Evolutionary conservation across 768 basidiomycete genomes (phyloP).

Genomic region (Russula olivacea): DNA sequence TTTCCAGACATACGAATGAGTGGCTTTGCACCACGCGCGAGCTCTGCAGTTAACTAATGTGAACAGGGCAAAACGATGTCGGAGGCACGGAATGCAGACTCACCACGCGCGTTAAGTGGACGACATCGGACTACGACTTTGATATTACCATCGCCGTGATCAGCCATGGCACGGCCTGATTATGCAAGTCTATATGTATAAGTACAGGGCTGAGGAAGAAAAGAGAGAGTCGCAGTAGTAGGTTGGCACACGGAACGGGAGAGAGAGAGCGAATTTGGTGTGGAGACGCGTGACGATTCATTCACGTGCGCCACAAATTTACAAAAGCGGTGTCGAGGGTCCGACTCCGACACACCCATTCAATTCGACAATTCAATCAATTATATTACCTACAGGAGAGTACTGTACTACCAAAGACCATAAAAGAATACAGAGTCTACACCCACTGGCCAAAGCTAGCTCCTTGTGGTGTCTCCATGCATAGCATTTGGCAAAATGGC

Average conservation of each 20-base stretch:
- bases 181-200: conserved; percentile 7
- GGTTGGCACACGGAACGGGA: background rate
- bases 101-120: conserved; percentile 92
- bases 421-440: background rate
- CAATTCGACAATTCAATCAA: no score
- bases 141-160: conserved; percentile 81
- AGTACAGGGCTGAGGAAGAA: conserved; percentile 3
- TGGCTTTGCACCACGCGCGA: conserved; percentile 86
- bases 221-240: background rate
- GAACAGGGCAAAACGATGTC: background rate
- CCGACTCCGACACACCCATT: background rate
- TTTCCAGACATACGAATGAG: conserved; percentile 95
- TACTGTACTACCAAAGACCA: background rate
- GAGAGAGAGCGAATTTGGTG: conserved; percentile 10
- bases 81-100: conserved; percentile 30
- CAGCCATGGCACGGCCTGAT: conserved; percentile 48
- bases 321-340: background rate
- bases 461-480: background rate
- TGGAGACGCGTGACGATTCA: conserved; percentile 4
- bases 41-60: conserved; percentile 47
- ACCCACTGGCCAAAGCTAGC: background rate
- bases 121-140: conserved; percentile 94
- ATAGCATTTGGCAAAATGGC: background rate
- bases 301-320: background rate
- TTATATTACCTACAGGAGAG: background rate